Conservation (phyloP, 139 green algal genomes). For the Cymbomonas tetramitiformis region DNA sequence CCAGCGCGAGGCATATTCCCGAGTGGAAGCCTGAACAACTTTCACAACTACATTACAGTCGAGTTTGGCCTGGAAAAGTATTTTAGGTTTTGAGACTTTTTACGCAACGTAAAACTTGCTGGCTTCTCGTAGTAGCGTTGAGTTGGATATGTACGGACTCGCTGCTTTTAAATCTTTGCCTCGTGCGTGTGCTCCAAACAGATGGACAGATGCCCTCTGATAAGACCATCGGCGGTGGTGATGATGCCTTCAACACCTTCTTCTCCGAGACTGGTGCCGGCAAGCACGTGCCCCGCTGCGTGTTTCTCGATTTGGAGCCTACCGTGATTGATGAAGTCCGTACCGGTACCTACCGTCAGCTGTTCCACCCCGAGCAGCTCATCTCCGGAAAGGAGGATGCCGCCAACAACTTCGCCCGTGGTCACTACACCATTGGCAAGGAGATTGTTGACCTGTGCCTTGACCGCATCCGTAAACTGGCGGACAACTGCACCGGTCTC, state of each 20-base stretch:
- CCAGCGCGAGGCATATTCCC: no score
- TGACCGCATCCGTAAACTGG: constrained; percentile 42
- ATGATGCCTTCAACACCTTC: constrained; percentile 51
- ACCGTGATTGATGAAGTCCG: constrained; percentile 48
- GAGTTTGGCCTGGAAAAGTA: no score
- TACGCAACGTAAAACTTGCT: no score
- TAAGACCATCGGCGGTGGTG: constrained; percentile 53
- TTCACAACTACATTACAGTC: no score
- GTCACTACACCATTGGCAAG: constrained; percentile 46
- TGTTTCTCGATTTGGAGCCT: constrained; percentile 45
- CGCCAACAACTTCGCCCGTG: constrained; percentile 44
- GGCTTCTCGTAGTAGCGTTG: no score
- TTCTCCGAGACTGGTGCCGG: constrained; percentile 46
- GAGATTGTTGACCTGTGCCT: constrained; percentile 43
- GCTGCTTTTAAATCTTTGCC: no score
- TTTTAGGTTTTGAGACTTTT: no score
- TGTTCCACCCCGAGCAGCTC: constrained; percentile 49
- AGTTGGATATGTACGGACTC: no score
- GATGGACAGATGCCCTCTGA: constrained; percentile 85
- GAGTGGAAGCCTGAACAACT: no score
- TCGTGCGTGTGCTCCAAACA: no score
- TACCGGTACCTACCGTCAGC: constrained; percentile 42
- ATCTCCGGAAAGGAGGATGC: constrained; percentile 46
- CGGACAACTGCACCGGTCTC: constrained; percentile 44
- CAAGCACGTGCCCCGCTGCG: constrained; percentile 39